A percentile compares a stretch with the other conserved stretches of the same genome.
phyloP scores from a whole-genome alignment of 306 rosid species.

The Malus orientalis region DNA sequence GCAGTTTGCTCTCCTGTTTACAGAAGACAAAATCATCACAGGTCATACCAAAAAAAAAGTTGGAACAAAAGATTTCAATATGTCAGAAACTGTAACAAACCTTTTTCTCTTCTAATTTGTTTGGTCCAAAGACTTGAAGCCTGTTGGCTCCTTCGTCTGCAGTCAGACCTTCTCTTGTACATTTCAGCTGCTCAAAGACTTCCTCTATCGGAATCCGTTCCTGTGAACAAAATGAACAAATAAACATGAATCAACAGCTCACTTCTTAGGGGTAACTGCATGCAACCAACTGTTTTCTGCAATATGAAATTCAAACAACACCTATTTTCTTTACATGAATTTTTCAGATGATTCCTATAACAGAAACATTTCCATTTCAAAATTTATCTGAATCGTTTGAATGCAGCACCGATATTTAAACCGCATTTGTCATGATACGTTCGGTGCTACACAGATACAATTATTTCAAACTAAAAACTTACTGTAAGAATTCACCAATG shows the following conservation, averaged over 20 bases:
- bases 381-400: neutral
- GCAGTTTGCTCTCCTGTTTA: slow-evolving; percentile 75
- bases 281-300: neutral
- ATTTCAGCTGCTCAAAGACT: slow-evolving; percentile 90
- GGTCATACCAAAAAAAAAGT: neutral
- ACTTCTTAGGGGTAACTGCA: neutral
- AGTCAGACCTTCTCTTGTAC: slow-evolving; percentile 64
- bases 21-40: slow-evolving; percentile 7
- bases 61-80: neutral
- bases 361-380: neutral
- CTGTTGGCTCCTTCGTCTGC: slow-evolving; percentile 79
- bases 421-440: neutral
- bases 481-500: neutral
- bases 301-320: neutral
- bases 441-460: neutral
- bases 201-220: slow-evolving; percentile 85
- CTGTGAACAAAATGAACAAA: slow-evolving; percentile 27
- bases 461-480: neutral
- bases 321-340: neutral
- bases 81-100: slow-evolving; percentile 9
- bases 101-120: slow-evolving; percentile 97
- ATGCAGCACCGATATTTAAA: neutral
- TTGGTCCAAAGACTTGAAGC: slow-evolving; percentile 92
- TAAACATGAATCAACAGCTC: neutral
- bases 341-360: neutral